Evolutionary conservation across 1,284 basidiomycete genomes (phyloP).

Genomic region (Exobasidium cylindrosporum): DNA sequence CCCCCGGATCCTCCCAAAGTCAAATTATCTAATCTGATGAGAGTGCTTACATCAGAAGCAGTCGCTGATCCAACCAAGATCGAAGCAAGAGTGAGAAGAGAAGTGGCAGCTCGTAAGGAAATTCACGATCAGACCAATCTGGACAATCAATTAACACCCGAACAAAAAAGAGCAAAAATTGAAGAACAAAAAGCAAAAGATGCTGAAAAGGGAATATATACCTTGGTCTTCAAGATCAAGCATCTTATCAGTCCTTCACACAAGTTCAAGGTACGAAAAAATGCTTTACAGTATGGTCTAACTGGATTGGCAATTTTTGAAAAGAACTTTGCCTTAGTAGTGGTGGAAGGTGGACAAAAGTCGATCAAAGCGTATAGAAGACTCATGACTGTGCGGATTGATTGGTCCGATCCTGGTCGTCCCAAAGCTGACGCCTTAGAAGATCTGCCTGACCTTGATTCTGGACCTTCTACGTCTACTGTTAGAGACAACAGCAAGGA

Average conservation of each 20-base stretch:
- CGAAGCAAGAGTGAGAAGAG: conserved; percentile 86
- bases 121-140: conserved; percentile 87
- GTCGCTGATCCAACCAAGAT: conserved; percentile 96
- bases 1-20: conserved; percentile 96
- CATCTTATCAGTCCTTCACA: conserved; percentile 87
- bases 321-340: conserved; percentile 80
- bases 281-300: conserved; percentile 84
- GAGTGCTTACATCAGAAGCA: conserved; percentile 91
- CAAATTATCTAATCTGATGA: conserved; percentile 93
- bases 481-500: background rate
- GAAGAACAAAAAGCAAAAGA: conserved; percentile 61
- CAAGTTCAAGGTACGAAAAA: conserved; percentile 92
- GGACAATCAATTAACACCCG: conserved; percentile 84
- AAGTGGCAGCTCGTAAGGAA: conserved; percentile 84
- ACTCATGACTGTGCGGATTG: conserved; percentile 81
- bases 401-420: conserved; percentile 88
- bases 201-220: conserved; percentile 81
- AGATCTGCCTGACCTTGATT: conserved; percentile 58
- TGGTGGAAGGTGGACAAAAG: conserved; percentile 87
- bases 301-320: conserved; percentile 87
- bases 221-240: conserved; percentile 77
- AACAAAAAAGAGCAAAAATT: conserved; percentile 79
- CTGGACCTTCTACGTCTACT: background rate
- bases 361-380: conserved; percentile 83
- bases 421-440: conserved; percentile 62